A percentile compares a stretch with the other conserved stretches of the same genome.
phyloP scores from a whole-genome alignment of 306 rosid genomes.

The Malus orientalis region DNA sequence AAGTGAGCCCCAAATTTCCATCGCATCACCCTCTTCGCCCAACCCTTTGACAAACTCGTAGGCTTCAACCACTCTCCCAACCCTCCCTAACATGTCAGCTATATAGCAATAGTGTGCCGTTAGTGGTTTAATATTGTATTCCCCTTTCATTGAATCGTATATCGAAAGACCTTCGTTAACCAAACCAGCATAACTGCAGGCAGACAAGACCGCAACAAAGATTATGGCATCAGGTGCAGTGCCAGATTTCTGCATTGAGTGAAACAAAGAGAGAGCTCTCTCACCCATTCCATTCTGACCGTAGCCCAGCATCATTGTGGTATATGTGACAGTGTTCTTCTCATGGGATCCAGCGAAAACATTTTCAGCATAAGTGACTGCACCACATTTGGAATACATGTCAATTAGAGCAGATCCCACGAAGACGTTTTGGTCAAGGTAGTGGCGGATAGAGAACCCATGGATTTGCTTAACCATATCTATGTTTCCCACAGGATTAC shows the following conservation, averaged over 20 bases:
- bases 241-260: constrained; percentile 49
- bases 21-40: constrained; percentile 49
- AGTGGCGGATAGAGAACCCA: constrained; percentile 59
- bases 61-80: constrained; percentile 71
- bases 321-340: constrained; percentile 67
- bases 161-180: constrained; percentile 68
- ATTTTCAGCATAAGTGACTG: constrained; percentile 58
- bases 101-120: constrained; percentile 62
- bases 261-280: constrained; percentile 62
- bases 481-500: constrained; percentile 61
- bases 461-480: constrained; percentile 62
- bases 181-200: constrained; percentile 70
- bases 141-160: constrained; percentile 51
- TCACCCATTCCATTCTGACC: constrained; percentile 91
- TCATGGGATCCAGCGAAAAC: constrained; percentile 41
- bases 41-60: constrained; percentile 65
- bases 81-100: constrained; percentile 85
- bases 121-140: constrained; percentile 51
- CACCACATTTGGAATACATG: constrained; percentile 75
- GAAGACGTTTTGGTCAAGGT: constrained; percentile 58
- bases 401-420: constrained; percentile 78
- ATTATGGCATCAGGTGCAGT: constrained; percentile 65
- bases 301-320: constrained; percentile 68
- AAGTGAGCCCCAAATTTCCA: constrained; percentile 82
- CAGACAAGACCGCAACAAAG: constrained; percentile 67